Evolutionary conservation across 768 basidiomycete species (phyloP), one percentile per base, ranked within the genome.

Genomic region (Porpolomopsis calyptriformis): DNA sequence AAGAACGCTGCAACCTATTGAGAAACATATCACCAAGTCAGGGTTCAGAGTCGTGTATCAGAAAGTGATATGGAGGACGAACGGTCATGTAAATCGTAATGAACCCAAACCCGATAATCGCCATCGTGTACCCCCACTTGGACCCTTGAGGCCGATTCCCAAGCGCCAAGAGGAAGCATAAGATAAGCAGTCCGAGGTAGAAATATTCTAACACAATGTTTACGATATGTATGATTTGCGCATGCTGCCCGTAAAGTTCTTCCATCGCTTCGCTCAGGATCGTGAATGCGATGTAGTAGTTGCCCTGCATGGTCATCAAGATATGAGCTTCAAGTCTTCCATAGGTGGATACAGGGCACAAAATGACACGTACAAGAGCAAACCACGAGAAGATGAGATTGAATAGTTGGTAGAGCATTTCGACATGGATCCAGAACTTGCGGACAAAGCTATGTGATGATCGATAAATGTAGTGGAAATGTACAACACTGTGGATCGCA

Each of bases 41-140:
- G n/a, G n/a, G n/a, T n/a, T n/a, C n/a, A n/a, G n/a, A n/a, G n/a
- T n/a, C n/a, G n/a, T 12, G 22, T 20, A 37, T 43, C 27, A 24
- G 27, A 12, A 7, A 19, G 26, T 25, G 46, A 40, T 43, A 10
- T 18, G 25, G 40, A 49, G 26, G 33, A 55, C 77, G 19, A 41
- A 89, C 84, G 43, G 91, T 89, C 94, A 99, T 98, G 59, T 98
- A 98, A n/a, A 91, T 61, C 25, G 94, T 98, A 52, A 99, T 80
- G 19, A 94, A 3, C 2, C 76, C 90, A 64, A 94, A 99, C 1
- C 90, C 88, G 24, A 94, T 59, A 56, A 97, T 80, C 23, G 89
- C 84, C 5, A 76, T 56, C 2, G 88, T 90, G 61, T 96, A 99
- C 4, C 78, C 79, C 76, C 81, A 80, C 61, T 88, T 92, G 2